These are phyloP conservation scores for Yarrowia sp. DNA, from an alignment of 805 yeast species.

Conservation along the genomic window DNA sequence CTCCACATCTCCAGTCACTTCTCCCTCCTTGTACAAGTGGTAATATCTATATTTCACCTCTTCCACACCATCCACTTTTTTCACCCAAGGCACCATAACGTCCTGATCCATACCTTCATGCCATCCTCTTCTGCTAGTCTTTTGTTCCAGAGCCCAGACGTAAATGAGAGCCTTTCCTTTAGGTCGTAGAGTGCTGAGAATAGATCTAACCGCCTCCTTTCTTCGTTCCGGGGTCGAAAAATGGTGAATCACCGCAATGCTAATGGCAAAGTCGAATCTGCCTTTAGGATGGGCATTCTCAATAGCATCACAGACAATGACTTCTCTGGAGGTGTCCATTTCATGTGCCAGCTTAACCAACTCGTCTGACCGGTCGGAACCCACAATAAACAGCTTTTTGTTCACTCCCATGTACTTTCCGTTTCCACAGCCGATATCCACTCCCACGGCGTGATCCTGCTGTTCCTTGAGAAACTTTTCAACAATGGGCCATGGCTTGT, in stretches of 20 bases:
- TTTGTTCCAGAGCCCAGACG: constrained; percentile 97
- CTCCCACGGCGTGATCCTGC: constrained; percentile 61
- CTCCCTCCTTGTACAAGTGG: constrained; percentile 83
- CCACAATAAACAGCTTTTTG: constrained; percentile 64
- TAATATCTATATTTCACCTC: constrained; percentile 78
- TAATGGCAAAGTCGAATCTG: constrained; percentile 78
- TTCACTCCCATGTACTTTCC: constrained; percentile 86
- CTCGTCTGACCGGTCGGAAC: constrained; percentile 47
- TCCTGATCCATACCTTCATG: constrained; percentile 91
- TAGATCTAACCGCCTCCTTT: constrained; percentile 66
- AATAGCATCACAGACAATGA: constrained; percentile 80
- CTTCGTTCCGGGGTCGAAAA: constrained; percentile 84
- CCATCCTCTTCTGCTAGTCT: constrained; percentile 82
- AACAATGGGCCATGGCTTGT: constrained; percentile 97
- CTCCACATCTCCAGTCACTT: constrained; percentile 65
- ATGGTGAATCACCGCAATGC: constrained; percentile 95
- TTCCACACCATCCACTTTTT: constrained; percentile 36
- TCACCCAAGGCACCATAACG: constrained; percentile 94
- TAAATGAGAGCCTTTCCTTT: constrained; percentile 78
- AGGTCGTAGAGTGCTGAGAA: constrained; percentile 54
- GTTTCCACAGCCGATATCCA: constrained; percentile 96
- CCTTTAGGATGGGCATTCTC: constrained; percentile 52
- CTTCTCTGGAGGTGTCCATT: constrained; percentile 42
- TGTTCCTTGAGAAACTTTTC: constrained; percentile 58
- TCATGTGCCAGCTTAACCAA: constrained; percentile 47